These are phyloP conservation scores for Voacanga thouarsii DNA, from an alignment of 257 asterid species.

Conservation along the genomic window DNA sequence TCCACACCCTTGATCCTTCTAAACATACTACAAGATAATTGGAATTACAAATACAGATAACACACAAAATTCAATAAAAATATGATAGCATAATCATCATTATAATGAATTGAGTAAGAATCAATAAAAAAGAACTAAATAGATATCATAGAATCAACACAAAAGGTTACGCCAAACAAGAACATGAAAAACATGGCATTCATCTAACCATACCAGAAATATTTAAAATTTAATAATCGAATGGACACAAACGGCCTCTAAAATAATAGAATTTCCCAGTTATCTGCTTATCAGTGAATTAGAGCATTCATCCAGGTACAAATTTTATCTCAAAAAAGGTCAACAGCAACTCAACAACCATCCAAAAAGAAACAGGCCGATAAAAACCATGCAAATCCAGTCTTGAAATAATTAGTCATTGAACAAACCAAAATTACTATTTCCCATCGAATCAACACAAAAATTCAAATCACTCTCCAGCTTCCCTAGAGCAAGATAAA, in stretches of 20 bases:
- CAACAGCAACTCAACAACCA: not conserved
- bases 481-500: too few species aligned
- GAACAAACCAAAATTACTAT: not conserved
- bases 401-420: not conserved
- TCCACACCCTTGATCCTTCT: constrained; percentile 20
- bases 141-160: not conserved
- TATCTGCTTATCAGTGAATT: too few species aligned
- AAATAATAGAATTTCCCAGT: too few species aligned
- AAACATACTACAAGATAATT: not conserved
- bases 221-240: too few species aligned
- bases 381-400: not conserved
- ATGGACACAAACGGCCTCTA: too few species aligned
- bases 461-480: not conserved
- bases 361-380: not conserved
- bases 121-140: not conserved
- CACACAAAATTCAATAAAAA: not conserved
- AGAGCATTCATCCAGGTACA: too few species aligned
- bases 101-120: not conserved
- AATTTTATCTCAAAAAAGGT: too few species aligned
- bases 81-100: not conserved
- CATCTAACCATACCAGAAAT: too few species aligned
- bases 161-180: not conserved
- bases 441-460: not conserved
- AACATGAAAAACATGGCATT: too few species aligned
- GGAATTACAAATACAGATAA: not conserved